Conservation (phyloP, 2,329 filamentous ascomycete species). For the Pseudocercospora musae region DNA sequence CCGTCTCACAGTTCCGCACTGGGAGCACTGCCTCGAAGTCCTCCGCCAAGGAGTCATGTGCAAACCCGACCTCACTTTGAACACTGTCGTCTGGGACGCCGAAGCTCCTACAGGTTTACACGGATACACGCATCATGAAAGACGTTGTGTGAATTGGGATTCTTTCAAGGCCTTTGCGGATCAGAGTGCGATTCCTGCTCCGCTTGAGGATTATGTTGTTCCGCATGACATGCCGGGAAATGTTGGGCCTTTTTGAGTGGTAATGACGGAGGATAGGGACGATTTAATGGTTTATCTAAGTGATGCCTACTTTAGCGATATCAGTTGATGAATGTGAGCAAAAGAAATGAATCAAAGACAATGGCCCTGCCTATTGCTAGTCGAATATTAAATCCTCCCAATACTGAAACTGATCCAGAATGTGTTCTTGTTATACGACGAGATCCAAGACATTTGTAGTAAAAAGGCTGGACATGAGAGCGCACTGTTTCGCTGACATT, state of each 20-base stretch:
- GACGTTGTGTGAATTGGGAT: conserved; percentile 11
- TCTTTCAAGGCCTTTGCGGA: conserved; percentile 12
- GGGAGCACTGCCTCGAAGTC: conserved; percentile 15
- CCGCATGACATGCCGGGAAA: background rate
- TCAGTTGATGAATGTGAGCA: too few species aligned
- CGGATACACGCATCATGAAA: conserved; percentile 4
- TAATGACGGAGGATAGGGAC: background rate
- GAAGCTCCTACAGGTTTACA: conserved; percentile 6
- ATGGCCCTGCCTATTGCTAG: too few species aligned
- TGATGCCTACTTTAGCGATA: background rate
- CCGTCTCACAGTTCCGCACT: conserved; percentile 6
- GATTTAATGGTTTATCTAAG: too few species aligned
- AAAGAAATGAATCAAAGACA: too few species aligned
- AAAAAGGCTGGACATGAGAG: too few species aligned
- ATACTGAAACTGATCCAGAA: too few species aligned
- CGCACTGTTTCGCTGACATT: too few species aligned
- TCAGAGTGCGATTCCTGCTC: conserved; percentile 5
- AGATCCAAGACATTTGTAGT: too few species aligned
- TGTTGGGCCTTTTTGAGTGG: background rate
- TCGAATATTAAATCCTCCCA: too few species aligned
- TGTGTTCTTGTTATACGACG: too few species aligned
- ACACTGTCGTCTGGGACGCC: conserved; percentile 10
- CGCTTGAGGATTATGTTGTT: conserved; percentile 7
- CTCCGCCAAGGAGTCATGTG: conserved; percentile 11
- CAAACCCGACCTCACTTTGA: conserved; percentile 13